These are phyloP conservation scores for Sporothrix curviconia DNA, from an alignment of 2,329 filamentous ascomycete species.

Conservation along the genomic window DNA sequence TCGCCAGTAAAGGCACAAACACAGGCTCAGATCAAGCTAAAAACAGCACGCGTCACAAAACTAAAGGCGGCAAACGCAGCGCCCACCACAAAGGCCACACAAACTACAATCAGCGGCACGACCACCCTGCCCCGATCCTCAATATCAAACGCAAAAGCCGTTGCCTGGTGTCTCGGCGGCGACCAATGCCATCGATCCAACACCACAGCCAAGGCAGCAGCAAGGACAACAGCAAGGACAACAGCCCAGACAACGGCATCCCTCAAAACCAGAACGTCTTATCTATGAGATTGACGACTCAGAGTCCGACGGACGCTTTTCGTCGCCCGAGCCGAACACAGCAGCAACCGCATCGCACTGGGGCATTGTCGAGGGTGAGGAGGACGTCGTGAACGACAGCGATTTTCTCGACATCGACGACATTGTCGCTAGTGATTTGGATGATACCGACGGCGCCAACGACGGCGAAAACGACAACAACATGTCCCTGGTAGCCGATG, in stretches of 20 bases:
- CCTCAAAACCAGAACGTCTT: constrained; percentile 9
- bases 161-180: too few relatives aligned
- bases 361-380: neutral
- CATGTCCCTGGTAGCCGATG: constrained; percentile 31
- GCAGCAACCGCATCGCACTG: constrained; percentile 26
- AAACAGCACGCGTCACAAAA: neutral
- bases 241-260: neutral
- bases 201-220: neutral
- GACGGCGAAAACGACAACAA: constrained; percentile 23
- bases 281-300: constrained; percentile 19
- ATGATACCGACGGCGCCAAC: constrained; percentile 33
- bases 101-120: neutral
- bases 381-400: neutral
- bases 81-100: neutral
- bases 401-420: constrained; percentile 31
- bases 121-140: neutral
- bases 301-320: constrained; percentile 33
- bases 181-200: neutral
- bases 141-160: neutral
- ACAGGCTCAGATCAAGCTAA: too few relatives aligned
- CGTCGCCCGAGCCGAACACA: constrained; percentile 23
- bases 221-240: neutral
- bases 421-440: constrained; percentile 34
- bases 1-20: neutral
- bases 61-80: neutral